A percentile compares a stretch with the other conserved stretches of the same genome.
phyloP scores from a whole-genome alignment of 2,329 filamentous ascomycete genomes.

The Thielaviopsis euricoi region DNA sequence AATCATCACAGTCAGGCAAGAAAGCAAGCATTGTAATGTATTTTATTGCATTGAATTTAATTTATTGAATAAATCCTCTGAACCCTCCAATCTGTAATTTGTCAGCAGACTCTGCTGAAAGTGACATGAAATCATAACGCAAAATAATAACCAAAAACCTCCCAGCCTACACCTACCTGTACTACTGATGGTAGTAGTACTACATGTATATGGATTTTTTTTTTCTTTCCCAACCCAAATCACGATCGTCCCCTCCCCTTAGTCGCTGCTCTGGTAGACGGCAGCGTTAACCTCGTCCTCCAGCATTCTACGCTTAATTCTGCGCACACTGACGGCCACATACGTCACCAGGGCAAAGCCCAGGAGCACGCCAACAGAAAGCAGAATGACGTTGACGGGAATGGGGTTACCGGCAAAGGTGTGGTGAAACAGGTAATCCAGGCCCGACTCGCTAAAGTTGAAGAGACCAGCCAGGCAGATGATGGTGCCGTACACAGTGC shows the following conservation, averaged over 20 bases:
- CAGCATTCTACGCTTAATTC: slow-evolving; percentile 18
- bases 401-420: slow-evolving; percentile 56
- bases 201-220: too few relatives aligned
- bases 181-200: not conserved
- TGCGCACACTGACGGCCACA: slow-evolving; percentile 32
- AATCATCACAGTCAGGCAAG: too few relatives aligned
- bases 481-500: slow-evolving; percentile 82
- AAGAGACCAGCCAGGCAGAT: slow-evolving; percentile 72
- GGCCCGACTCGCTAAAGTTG: slow-evolving; percentile 67
- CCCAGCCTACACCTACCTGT: not conserved
- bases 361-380: slow-evolving; percentile 43
- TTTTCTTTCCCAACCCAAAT: too few relatives aligned
- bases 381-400: slow-evolving; percentile 57
- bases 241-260: not conserved
- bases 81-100: not conserved
- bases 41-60: not conserved
- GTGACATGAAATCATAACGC: not conserved
- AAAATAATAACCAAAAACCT: not conserved
- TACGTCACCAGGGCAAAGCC: slow-evolving; percentile 51
- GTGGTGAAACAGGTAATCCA: slow-evolving; percentile 64
- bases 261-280: slow-evolving; percentile 3
- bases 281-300: slow-evolving; percentile 12
- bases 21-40: too few relatives aligned
- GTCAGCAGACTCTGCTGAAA: not conserved
- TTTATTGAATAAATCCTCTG: not conserved